Conservation (phyloP, 495 filamentous ascomycete species). For the Penicillium antarcticum region DNA sequence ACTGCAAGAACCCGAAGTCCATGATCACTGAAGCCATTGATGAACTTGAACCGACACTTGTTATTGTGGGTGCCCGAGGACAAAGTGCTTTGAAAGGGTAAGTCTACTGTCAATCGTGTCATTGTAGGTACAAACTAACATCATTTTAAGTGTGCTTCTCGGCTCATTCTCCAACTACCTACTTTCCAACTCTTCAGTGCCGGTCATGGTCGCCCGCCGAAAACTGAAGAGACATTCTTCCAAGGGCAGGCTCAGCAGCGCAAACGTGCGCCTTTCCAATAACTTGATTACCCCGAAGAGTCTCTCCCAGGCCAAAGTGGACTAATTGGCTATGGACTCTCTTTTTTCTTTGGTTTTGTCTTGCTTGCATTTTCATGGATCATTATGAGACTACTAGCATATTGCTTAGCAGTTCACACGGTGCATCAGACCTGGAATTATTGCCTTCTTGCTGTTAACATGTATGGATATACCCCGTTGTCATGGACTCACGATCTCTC, state of each 20-base stretch:
- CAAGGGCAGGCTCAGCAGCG: constrained; percentile 55
- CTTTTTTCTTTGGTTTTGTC: constrained; percentile 3
- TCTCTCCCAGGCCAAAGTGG: constrained; percentile 62
- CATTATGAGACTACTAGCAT: not conserved
- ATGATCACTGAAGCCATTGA: constrained; percentile 90
- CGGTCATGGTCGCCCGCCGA: constrained; percentile 88
- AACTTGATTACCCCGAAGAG: constrained; percentile 65
- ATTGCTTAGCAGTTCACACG: not conserved
- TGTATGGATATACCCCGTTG: constrained; percentile 7
- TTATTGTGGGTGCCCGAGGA: constrained; percentile 86
- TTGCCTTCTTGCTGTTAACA: not conserved
- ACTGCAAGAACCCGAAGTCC: constrained; percentile 93
- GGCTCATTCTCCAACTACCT: constrained; percentile 97
- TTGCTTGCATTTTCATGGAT: constrained; percentile 8
- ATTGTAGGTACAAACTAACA: constrained; percentile 1
- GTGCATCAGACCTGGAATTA: not conserved
- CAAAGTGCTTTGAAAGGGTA: constrained; percentile 91
- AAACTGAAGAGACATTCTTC: constrained; percentile 66
- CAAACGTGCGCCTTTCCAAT: constrained; percentile 62
- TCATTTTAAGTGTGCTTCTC: constrained; percentile 71
- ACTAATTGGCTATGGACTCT: constrained; percentile 32
- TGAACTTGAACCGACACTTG: constrained; percentile 83
- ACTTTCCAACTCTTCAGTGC: constrained; percentile 92
- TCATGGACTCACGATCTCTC: not conserved
- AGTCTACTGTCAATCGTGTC: constrained; percentile 20